phyloP scores from a whole-genome alignment of 2,329 filamentous ascomycete genomes.

The Claviceps capensis region DNA sequence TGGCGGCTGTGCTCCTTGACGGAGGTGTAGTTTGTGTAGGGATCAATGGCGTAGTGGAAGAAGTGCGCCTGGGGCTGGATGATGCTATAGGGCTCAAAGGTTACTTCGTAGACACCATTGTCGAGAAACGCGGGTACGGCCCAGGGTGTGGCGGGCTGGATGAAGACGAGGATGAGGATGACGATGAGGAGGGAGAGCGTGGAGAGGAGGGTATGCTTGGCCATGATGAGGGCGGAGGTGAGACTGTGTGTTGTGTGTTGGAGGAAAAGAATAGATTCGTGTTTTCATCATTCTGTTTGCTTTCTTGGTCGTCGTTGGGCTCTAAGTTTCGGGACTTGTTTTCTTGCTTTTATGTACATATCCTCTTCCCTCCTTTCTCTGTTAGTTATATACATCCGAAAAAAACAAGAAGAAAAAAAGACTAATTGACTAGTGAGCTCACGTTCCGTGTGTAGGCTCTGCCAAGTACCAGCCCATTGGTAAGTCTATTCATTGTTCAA shows the following conservation, averaged over 20 bases:
- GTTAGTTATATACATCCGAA: too few species aligned
- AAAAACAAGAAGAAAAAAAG: too few species aligned
- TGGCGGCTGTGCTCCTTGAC: not conserved
- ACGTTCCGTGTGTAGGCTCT: too few species aligned
- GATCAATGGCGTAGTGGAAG: not conserved
- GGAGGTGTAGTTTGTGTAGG: not conserved
- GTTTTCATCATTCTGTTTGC: not conserved
- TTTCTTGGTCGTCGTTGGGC: not conserved
- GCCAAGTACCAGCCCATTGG: too few species aligned
- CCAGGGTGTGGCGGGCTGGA: not conserved
- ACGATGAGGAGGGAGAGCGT: not conserved
- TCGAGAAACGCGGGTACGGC: not conserved
- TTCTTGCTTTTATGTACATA: too few species aligned
- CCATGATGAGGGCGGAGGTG: not conserved
- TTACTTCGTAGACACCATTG: constrained; percentile 1
- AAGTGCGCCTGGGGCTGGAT: not conserved
- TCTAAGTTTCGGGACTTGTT: too few species aligned
- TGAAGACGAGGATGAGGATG: not conserved
- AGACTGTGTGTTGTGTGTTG: not conserved
- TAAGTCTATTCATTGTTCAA: too few species aligned
- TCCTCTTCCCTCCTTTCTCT: too few species aligned
- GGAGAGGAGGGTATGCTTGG: not conserved
- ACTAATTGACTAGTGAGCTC: too few species aligned
- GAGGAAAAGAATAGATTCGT: not conserved
- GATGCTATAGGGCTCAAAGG: not conserved